These are phyloP conservation scores for Panicum virgatum DNA, from an alignment of 202 grass and related monocot genomes.

Conservation along the genomic window DNA sequence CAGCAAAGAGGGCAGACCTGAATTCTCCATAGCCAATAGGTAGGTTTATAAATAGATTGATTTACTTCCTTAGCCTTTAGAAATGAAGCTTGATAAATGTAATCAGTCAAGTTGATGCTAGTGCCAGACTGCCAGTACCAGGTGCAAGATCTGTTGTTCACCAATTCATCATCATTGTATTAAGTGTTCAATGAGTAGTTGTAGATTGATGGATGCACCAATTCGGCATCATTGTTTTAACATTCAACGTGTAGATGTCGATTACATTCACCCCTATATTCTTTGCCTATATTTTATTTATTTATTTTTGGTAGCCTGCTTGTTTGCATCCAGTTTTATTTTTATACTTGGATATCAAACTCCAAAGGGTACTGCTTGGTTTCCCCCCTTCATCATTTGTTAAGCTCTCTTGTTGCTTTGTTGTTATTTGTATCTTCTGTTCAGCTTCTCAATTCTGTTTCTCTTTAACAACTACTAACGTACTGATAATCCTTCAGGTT, in stretches of 20 bases:
- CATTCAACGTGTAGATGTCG: neutral
- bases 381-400: neutral
- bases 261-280: neutral
- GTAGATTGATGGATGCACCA: neutral
- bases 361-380: neutral
- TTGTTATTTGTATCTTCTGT: neutral
- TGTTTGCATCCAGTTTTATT: neutral
- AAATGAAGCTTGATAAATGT: neutral
- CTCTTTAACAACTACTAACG: neutral
- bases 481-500: constrained; percentile 48
- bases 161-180: neutral
- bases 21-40: neutral
- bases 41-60: neutral
- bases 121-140: neutral
- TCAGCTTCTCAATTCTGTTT: constrained; percentile 15
- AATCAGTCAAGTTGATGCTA: neutral
- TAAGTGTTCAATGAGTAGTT: neutral
- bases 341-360: neutral
- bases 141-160: neutral
- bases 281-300: neutral
- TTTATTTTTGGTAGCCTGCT: neutral
- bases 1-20: too few relatives aligned
- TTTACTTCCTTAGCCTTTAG: neutral
- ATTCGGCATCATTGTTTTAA: neutral
- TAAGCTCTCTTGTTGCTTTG: neutral